Evolutionary conservation across 2,329 filamentous ascomycete species (phyloP).

Genomic region (Mycocentrospora acerina): DNA sequence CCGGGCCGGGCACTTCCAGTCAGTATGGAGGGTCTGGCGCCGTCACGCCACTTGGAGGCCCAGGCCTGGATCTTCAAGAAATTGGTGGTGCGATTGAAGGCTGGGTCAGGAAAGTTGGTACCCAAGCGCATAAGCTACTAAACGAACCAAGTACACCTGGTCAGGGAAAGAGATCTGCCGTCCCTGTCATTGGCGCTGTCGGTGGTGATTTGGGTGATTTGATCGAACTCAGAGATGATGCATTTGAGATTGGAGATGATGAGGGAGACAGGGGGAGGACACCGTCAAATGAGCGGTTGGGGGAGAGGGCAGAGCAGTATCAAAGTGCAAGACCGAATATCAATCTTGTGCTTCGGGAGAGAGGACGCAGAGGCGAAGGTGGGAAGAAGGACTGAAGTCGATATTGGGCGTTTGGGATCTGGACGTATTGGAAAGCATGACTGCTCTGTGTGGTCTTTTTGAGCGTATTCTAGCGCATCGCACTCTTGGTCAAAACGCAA

Average conservation of each 20-base stretch:
- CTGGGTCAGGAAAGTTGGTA: constrained; percentile 83
- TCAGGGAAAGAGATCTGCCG: constrained; percentile 31
- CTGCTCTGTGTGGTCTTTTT: not conserved
- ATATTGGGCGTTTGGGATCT: not conserved
- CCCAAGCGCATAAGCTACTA: constrained; percentile 53
- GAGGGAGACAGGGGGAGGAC: constrained; percentile 31
- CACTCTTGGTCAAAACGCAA: not conserved
- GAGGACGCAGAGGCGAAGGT: constrained; percentile 24
- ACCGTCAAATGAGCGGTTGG: constrained; percentile 17
- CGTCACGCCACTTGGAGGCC: constrained; percentile 30
- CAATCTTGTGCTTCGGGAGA: constrained; percentile 32
- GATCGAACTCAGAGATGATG: constrained; percentile 68
- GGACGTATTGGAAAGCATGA: not conserved
- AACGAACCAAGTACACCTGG: constrained; percentile 34
- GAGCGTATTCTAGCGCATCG: not conserved
- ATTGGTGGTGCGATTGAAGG: constrained; percentile 85
- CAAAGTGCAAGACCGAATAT: constrained; percentile 34
- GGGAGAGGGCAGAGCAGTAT: constrained; percentile 24
- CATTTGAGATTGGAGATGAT: constrained; percentile 46
- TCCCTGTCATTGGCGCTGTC: constrained; percentile 42
- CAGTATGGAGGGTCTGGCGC: constrained; percentile 34
- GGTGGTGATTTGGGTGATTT: constrained; percentile 60
- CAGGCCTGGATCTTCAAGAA: constrained; percentile 65
- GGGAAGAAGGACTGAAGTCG: constrained; percentile 33
- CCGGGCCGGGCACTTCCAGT: constrained; percentile 28